These are phyloP conservation scores for Cyclocybe cylindracea DNA, from an alignment of 768 basidiomycete genomes.

Conservation along the genomic window DNA sequence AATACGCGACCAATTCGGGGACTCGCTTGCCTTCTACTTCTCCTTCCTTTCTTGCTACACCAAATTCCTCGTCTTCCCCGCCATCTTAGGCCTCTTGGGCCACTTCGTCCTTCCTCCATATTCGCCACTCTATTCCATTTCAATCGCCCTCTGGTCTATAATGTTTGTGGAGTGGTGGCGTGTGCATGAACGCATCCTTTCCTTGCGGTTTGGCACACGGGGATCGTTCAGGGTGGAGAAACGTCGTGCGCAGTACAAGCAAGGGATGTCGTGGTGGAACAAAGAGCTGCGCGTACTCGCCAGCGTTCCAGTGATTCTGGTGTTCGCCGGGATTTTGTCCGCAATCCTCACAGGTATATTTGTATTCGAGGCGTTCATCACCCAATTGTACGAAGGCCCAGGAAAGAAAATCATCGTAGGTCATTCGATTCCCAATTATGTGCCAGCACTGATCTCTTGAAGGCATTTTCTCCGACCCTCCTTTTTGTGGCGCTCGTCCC, in stretches of 20 bases:
- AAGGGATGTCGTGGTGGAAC: slow-evolving; percentile 70
- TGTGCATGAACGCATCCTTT: slow-evolving; percentile 79
- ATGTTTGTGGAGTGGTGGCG: slow-evolving; percentile 93
- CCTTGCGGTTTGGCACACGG: slow-evolving; percentile 79
- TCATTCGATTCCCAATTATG: slow-evolving; percentile 8
- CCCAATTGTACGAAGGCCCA: slow-evolving; percentile 85
- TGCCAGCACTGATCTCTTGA: slow-evolving; percentile 2
- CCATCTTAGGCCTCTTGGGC: slow-evolving; percentile 65
- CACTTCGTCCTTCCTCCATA: slow-evolving; percentile 75
- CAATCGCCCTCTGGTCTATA: slow-evolving; percentile 83
- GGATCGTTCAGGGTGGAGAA: slow-evolving; percentile 79
- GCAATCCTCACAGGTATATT: slow-evolving; percentile 80
- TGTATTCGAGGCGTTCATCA: slow-evolving; percentile 88
- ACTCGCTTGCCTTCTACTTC: slow-evolving; percentile 85
- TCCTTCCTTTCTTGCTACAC: slow-evolving; percentile 87
- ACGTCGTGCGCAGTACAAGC: slow-evolving; percentile 58
- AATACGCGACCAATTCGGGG: slow-evolving; percentile 81
- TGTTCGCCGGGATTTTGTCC: slow-evolving; percentile 71
- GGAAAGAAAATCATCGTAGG: slow-evolving; percentile 78
- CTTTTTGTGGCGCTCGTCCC: slow-evolving; percentile 84
- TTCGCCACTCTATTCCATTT: slow-evolving; percentile 71
- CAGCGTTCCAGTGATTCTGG: slow-evolving; percentile 69
- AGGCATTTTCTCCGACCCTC: slow-evolving; percentile 83
- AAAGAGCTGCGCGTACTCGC: slow-evolving; percentile 68
- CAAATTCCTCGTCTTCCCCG: slow-evolving; percentile 73